Conservation (phyloP, 345 rosid genomes). For the Sisymbrium altissimum region DNA sequence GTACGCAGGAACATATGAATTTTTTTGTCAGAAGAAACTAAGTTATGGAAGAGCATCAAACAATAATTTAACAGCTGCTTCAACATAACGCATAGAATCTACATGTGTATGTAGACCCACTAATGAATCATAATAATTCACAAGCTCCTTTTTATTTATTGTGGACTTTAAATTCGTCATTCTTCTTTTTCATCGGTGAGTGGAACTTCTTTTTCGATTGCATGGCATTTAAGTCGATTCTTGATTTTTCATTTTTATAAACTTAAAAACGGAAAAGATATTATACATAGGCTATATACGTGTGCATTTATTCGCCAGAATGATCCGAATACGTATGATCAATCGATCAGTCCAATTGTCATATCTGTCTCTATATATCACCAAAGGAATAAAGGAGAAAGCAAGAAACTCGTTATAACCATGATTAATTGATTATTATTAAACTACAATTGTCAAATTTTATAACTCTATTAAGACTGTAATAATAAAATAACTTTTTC, state of each 20-base stretch:
- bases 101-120: conserved; percentile 31
- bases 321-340: conserved; percentile 15
- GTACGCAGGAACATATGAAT: neutral
- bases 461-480: too few relatives aligned
- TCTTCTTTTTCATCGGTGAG: conserved; percentile 27
- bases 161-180: conserved; percentile 34
- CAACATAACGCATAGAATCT: conserved; percentile 46
- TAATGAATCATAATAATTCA: conserved; percentile 35
- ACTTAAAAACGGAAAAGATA: neutral
- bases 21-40: neutral
- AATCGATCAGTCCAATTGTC: conserved; percentile 32
- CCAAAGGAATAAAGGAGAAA: too few relatives aligned
- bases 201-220: conserved; percentile 35
- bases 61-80: conserved; percentile 41
- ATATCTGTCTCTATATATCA: too few relatives aligned
- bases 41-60: neutral
- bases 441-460: too few relatives aligned
- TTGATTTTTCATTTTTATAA: conserved; percentile 47
- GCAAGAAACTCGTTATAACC: too few relatives aligned
- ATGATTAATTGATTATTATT: too few relatives aligned
- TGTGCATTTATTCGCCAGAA: neutral
- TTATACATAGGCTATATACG: neutral
- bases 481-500: too few relatives aligned
- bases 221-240: conserved; percentile 43
- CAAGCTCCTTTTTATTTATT: conserved; percentile 28